Evolutionary conservation across 2,329 filamentous ascomycete genomes (phyloP).

Genomic region (Microcyclospora tardicrescens): DNA sequence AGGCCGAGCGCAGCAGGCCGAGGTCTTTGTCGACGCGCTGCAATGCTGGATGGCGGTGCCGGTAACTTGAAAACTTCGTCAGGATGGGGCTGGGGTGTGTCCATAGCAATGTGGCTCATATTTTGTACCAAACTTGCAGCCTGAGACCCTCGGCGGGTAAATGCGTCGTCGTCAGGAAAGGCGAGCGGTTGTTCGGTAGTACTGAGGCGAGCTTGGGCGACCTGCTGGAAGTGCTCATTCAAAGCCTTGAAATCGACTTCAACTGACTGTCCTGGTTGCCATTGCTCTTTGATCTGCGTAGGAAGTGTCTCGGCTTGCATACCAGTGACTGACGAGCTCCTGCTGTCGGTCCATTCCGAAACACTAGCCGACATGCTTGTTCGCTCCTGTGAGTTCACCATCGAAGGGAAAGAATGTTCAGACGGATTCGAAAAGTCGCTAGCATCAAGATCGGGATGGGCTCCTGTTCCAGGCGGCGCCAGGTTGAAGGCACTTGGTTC

Average conservation of each 20-base stretch:
- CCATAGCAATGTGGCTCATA: constrained; percentile 23
- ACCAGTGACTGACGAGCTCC: constrained; percentile 19
- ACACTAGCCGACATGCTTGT: constrained; percentile 13
- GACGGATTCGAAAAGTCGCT: too few species aligned
- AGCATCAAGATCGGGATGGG: too few species aligned
- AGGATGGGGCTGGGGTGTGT: constrained; percentile 19
- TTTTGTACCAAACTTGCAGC: constrained; percentile 21
- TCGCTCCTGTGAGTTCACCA: constrained; percentile 10
- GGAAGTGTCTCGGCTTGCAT: constrained; percentile 5
- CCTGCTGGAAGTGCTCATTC: constrained; percentile 23
- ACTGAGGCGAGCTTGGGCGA: constrained; percentile 11
- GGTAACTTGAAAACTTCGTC: constrained; percentile 22
- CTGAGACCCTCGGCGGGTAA: constrained; percentile 18
- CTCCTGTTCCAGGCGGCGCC: background rate
- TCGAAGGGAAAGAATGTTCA: constrained; percentile 12
- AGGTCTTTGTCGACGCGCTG: constrained; percentile 25
- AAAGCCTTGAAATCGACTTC: constrained; percentile 22
- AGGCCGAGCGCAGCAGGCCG: constrained; percentile 32
- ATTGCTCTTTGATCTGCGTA: constrained; percentile 15
- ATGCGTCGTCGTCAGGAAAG: constrained; percentile 21
- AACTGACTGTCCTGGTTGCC: constrained; percentile 25
- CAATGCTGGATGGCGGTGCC: constrained; percentile 27
- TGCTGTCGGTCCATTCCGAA: constrained; percentile 20
- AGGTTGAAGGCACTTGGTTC: background rate
- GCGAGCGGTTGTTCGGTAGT: constrained; percentile 20